Percentiles rank a stretch among this genome's conserved stretches.
Conservation (phyloP, 1,139 yeast species). For the Saccharomyces pastorianus region DNA sequence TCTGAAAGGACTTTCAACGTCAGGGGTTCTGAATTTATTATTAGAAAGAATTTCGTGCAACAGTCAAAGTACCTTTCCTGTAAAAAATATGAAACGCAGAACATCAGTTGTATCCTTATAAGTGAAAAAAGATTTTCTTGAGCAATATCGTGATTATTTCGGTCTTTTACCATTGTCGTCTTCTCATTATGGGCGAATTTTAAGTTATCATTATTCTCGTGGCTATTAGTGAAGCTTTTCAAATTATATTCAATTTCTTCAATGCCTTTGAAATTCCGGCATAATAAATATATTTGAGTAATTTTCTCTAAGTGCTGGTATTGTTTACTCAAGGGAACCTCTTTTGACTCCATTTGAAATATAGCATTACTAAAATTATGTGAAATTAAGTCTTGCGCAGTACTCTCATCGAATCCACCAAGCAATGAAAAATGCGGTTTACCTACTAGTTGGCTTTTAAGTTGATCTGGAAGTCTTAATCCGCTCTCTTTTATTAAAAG, state of each 20-base stretch:
- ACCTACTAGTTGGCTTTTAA: not conserved
- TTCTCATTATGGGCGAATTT: not conserved
- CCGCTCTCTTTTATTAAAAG: constrained; percentile 8
- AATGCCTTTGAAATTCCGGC: constrained; percentile 15
- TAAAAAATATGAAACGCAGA: constrained; percentile 16
- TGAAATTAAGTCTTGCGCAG: constrained; percentile 10
- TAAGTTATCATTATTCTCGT: not conserved
- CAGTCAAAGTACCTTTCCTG: constrained; percentile 23
- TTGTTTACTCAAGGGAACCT: constrained; percentile 4
- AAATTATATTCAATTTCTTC: constrained; percentile 22
- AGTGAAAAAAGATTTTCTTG: constrained; percentile 12
- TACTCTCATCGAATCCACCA: not conserved
- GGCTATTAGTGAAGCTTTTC: constrained; percentile 4
- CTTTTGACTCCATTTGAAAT: constrained; percentile 12
- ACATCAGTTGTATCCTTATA: constrained; percentile 14
- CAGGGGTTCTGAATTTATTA: constrained; percentile 12
- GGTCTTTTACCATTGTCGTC: not conserved
- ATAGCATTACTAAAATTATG: constrained; percentile 21
- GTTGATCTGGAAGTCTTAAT: not conserved
- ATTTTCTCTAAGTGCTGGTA: constrained; percentile 16
- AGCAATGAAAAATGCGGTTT: not conserved
- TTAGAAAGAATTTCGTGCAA: constrained; percentile 16
- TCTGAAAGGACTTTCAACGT: not conserved
- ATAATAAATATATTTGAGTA: constrained; percentile 14
- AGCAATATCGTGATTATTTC: not conserved